Conservation (phyloP, 805 yeast species). For the Myxozyma udenii region DNA sequence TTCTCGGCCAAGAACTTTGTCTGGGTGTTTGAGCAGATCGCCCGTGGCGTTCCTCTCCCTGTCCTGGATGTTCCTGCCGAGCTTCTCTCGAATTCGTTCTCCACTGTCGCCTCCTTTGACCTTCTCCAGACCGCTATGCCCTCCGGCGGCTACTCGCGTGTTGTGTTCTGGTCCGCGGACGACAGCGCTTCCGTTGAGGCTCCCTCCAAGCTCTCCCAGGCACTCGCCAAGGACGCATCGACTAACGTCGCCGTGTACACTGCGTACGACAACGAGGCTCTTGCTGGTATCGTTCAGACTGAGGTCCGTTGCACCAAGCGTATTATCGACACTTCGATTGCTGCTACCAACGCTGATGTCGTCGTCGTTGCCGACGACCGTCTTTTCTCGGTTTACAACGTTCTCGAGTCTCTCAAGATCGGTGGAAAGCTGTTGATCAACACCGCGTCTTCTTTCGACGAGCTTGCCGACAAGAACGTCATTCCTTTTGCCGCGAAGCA, state of each 20-base stretch:
- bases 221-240: slow-evolving; percentile 57
- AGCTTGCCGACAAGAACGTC: slow-evolving; percentile 14
- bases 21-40: slow-evolving; percentile 30
- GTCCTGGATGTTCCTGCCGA: slow-evolving; percentile 26
- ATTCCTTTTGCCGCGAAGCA: slow-evolving; percentile 18
- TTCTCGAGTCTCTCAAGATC: slow-evolving; percentile 55
- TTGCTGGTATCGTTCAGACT: slow-evolving; percentile 74
- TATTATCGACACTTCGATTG: slow-evolving; percentile 31
- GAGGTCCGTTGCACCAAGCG: slow-evolving; percentile 49
- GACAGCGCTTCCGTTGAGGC: slow-evolving; percentile 50
- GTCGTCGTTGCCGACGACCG: slow-evolving; percentile 60
- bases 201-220: slow-evolving; percentile 63
- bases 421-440: slow-evolving; percentile 57
- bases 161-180: slow-evolving; percentile 68
- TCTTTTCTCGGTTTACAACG: slow-evolving; percentile 57
- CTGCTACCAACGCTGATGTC: slow-evolving; percentile 59
- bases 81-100: slow-evolving; percentile 29
- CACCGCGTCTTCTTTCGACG: slow-evolving; percentile 51
- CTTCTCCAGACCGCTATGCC: slow-evolving; percentile 44
- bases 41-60: slow-evolving; percentile 24
- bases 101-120: slow-evolving; percentile 31
- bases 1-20: slow-evolving; percentile 22
- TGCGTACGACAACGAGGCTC: slow-evolving; percentile 65
- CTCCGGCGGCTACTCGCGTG: slow-evolving; percentile 31
- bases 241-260: slow-evolving; percentile 55